Base-by-base conservation (phyloP, 805 yeast genomes). In the Pichia pseudocactophila region DNA sequence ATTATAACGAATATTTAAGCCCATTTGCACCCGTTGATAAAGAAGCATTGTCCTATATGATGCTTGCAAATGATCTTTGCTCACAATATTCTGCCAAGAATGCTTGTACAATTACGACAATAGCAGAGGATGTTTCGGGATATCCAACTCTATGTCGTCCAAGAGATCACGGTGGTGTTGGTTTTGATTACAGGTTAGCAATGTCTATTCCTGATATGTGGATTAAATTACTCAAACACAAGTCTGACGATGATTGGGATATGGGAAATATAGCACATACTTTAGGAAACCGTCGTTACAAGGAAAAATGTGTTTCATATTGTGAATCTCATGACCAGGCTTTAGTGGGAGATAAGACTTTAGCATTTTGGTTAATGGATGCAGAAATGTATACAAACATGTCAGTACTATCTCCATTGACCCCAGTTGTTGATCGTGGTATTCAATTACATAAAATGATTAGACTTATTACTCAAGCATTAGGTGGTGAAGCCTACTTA, bases 141-240 rank as follows among this genome's bases (percentile, higher is more conserved):
- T 90, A 90, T 82, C 98, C 98, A 28, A 88, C 97, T 1, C 66
- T 92, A 43, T 90, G 97, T 62, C 62, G 84, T 43, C 80, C 92
- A 6, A 71, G 85, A 39, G 40, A 52, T 0, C 58, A 67, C 19
- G 97, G 97, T 38, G 98, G 98, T 44, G 80, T 83, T 47, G 98
- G 97, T 0, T 90, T 90, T 56, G 92, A 89, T 59, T 90, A 90
- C 62, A 71, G 97, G 49, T 70, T 90, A 41, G 92, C 95, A 2
- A 90, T 90, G 98, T 97, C 97, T 1, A 70, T 90, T 46, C 98
- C 98, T 4, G 98, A 90, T 62, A 90, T 90, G 97, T 90, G 98
- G 98, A 90, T 90, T 66, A 92, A 92, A 62, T 63, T 88, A 37
- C 65, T 90, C 52, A 90, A 92, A 59, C 97, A 89, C 58, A 65